phyloP scores from a whole-genome alignment of 768 basidiomycete species.

The Calocybe indica region DNA sequence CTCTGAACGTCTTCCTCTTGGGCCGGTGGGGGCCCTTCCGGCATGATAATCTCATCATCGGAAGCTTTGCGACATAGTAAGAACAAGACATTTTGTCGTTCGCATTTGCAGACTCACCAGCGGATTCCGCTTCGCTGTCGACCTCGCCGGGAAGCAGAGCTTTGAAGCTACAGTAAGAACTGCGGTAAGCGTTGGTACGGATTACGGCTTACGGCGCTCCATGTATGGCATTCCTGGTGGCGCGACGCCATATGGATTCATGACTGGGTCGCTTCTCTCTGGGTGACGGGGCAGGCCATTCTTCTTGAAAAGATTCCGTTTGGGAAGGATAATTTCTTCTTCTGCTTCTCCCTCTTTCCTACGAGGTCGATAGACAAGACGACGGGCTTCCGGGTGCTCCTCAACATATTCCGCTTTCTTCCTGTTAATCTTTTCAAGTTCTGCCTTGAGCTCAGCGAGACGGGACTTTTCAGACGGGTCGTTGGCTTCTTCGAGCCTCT shows the following conservation, averaged over 20 bases:
- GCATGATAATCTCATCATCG: constrained; percentile 91
- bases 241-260: constrained; percentile 91
- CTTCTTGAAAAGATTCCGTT: constrained; percentile 72
- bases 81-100: constrained; percentile 56
- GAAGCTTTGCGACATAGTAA: constrained; percentile 47
- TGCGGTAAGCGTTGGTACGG: not conserved
- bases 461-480: constrained; percentile 52
- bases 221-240: constrained; percentile 97
- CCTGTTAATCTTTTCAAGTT: constrained; percentile 73
- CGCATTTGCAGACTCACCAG: constrained; percentile 37
- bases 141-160: constrained; percentile 59
- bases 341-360: constrained; percentile 41
- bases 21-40: constrained; percentile 69
- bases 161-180: constrained; percentile 17
- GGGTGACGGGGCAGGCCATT: constrained; percentile 85
- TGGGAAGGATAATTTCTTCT: constrained; percentile 32
- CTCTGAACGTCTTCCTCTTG: constrained; percentile 14
- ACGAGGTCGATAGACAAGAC: constrained; percentile 68
- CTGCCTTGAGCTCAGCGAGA: constrained; percentile 64
- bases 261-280: constrained; percentile 84
- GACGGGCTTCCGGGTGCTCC: constrained; percentile 89
- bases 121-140: constrained; percentile 56
- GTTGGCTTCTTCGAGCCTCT: constrained; percentile 47
- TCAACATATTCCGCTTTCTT: constrained; percentile 90
- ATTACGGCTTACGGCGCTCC: constrained; percentile 67